phyloP scores from a whole-genome alignment of 2,329 filamentous ascomycete species.

The Aspergillus chevalieri region DNA sequence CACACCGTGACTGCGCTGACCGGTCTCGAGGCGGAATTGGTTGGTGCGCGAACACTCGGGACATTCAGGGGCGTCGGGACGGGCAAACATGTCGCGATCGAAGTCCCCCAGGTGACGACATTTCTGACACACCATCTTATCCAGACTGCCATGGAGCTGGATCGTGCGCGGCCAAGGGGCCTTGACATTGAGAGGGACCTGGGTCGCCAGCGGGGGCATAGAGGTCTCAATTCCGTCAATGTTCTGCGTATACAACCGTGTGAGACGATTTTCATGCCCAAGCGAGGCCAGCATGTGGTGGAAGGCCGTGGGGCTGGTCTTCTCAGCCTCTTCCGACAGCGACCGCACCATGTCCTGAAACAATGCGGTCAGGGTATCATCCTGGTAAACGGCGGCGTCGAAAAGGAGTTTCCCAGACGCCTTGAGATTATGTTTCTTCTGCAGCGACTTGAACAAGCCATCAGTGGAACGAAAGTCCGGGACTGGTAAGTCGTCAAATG shows the following conservation, averaged over 20 bases:
- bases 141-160: constrained; percentile 86
- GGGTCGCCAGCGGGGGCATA: constrained; percentile 71
- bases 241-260: constrained; percentile 93
- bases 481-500: constrained; percentile 46
- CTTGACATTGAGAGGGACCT: constrained; percentile 73
- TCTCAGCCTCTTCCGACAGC: constrained; percentile 70
- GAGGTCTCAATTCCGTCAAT: constrained; percentile 91
- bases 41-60: constrained; percentile 68
- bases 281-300: constrained; percentile 90
- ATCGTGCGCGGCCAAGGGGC: constrained; percentile 90
- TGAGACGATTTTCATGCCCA: constrained; percentile 74
- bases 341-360: constrained; percentile 96
- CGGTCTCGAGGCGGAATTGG: constrained; percentile 66
- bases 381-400: constrained; percentile 94
- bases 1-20: constrained; percentile 89
- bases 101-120: constrained; percentile 73
- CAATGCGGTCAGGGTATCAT: constrained; percentile 77
- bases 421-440: constrained; percentile 83
- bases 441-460: constrained; percentile 80
- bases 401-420: constrained; percentile 92
- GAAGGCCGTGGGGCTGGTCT: constrained; percentile 76
- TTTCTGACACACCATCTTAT: constrained; percentile 96
- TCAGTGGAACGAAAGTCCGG: constrained; percentile 92
- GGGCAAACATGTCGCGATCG: constrained; percentile 71
- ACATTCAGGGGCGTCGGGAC: constrained; percentile 77